Evolutionary conservation across 2,329 filamentous ascomycete species (phyloP).

Genomic region (Daldinia sp.): DNA sequence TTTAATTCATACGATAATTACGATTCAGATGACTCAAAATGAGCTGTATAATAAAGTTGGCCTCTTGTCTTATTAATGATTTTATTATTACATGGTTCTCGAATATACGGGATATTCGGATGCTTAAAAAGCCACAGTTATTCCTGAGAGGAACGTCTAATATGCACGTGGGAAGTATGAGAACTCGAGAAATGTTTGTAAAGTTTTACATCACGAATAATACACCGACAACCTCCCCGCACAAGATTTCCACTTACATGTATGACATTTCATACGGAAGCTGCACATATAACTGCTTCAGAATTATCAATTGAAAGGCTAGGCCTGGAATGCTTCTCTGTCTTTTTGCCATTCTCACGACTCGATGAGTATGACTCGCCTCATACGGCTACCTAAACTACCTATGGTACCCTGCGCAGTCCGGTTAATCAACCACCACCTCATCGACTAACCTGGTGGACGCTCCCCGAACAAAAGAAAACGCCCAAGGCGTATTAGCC

Average conservation of each 20-base stretch:
- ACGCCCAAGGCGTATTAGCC: conserved; percentile 31
- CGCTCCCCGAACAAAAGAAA: conserved; percentile 41
- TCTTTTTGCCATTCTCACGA: conserved; percentile 26
- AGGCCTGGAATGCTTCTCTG: conserved; percentile 29
- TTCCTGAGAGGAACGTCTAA: too few relatives aligned
- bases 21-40: neutral
- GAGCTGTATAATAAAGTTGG: neutral
- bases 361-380: conserved; percentile 23
- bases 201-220: neutral
- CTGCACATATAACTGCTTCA: neutral
- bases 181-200: neutral
- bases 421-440: conserved; percentile 10
- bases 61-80: too few relatives aligned
- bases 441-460: conserved; percentile 16
- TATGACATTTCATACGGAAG: neutral
- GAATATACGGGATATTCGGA: too few relatives aligned
- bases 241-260: neutral
- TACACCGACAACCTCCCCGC: neutral
- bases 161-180: too few relatives aligned
- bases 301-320: conserved; percentile 26
- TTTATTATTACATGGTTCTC: too few relatives aligned
- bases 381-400: conserved; percentile 15
- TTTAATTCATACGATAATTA: conserved; percentile 18
- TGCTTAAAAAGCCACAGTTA: too few relatives aligned
- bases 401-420: conserved; percentile 13